Conservation (phyloP, 2,329 filamentous ascomycete genomes). For the Talaromyces marneffei region DNA sequence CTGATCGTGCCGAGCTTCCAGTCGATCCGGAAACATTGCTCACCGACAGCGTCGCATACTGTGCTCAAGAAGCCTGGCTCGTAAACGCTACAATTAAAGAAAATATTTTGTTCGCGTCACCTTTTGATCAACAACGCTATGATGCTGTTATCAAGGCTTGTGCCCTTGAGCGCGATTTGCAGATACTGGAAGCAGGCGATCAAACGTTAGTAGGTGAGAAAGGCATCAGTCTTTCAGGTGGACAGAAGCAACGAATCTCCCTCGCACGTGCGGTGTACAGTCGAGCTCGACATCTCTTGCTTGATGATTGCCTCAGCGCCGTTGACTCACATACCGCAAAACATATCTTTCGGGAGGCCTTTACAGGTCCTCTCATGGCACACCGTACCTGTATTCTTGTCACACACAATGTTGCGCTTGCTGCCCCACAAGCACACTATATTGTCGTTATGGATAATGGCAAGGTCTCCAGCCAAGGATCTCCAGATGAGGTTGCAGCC, state of each 20-base stretch:
- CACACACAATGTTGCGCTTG: slow-evolving; percentile 89
- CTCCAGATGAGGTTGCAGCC: slow-evolving; percentile 68
- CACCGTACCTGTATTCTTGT: slow-evolving; percentile 89
- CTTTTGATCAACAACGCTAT: slow-evolving; percentile 76
- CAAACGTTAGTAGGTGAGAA: slow-evolving; percentile 94
- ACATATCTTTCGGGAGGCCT: slow-evolving; percentile 93
- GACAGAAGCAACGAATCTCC: slow-evolving; percentile 95
- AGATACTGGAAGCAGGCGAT: slow-evolving; percentile 88
- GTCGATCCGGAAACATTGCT: slow-evolving; percentile 77
- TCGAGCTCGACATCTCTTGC: slow-evolving; percentile 79
- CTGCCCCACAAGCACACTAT: slow-evolving; percentile 71
- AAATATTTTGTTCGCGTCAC: slow-evolving; percentile 86
- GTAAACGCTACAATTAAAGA: slow-evolving; percentile 94
- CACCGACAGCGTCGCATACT: slow-evolving; percentile 90
- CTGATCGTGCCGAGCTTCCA: slow-evolving; percentile 71
- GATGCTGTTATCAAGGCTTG: slow-evolving; percentile 84
- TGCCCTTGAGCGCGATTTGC: slow-evolving; percentile 80
- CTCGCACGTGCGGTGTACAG: slow-evolving; percentile 96
- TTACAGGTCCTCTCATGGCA: slow-evolving; percentile 82
- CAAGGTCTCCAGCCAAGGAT: slow-evolving; percentile 68
- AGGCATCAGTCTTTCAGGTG: slow-evolving; percentile 91
- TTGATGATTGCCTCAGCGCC: slow-evolving; percentile 93
- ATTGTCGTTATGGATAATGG: slow-evolving; percentile 87
- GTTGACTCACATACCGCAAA: slow-evolving; percentile 97
- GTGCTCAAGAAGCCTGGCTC: slow-evolving; percentile 93